A percentile compares a stretch with the other conserved stretches of the same genome.
Evolutionary conservation across 2,329 filamentous ascomycete genomes (phyloP).

Genomic region (Metarhizium brunneum): DNA sequence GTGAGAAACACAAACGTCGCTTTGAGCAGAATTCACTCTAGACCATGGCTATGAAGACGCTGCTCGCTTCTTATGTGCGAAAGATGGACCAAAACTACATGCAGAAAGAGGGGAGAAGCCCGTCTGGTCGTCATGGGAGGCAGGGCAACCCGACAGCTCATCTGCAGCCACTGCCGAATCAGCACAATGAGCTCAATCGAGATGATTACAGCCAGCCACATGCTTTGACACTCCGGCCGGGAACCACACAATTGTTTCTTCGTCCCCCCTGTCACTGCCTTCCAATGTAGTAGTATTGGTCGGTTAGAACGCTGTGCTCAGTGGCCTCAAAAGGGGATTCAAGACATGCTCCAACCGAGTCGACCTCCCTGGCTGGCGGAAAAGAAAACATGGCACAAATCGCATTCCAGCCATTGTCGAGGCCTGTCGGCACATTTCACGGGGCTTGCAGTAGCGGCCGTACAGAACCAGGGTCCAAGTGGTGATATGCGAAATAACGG

Average conservation of each 20-base stretch:
- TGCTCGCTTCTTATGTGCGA: neutral
- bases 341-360: neutral
- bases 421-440: conserved; percentile 5
- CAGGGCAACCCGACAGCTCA: neutral
- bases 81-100: neutral
- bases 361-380: neutral
- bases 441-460: conserved; percentile 11
- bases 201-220: conserved; percentile 3
- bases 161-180: neutral
- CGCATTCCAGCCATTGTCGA: neutral
- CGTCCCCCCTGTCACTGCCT: neutral
- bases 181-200: neutral
- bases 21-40: neutral
- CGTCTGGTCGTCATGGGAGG: no score
- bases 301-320: neutral
- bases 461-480: conserved; percentile 1
- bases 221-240: neutral
- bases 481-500: neutral
- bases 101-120: neutral
- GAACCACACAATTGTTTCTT: neutral
- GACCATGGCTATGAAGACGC: neutral
- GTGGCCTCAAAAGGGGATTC: neutral
- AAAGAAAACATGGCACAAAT: neutral
- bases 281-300: neutral
- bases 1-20: neutral